Conservation (phyloP, 495 filamentous ascomycete species). For the Polyplosphaeria fusca region DNA sequence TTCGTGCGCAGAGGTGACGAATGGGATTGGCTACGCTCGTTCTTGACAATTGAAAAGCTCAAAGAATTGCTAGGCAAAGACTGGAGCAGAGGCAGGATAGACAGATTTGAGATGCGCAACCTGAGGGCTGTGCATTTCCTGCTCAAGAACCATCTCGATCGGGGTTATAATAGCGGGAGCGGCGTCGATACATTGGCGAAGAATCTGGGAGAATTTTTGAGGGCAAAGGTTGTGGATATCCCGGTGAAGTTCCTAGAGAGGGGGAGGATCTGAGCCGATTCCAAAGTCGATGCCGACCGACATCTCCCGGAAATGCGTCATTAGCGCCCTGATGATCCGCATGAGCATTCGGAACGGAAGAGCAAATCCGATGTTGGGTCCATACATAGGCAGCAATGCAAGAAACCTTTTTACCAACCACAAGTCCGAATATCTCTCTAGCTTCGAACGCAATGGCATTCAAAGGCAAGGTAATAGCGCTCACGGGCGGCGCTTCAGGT, state of each 20-base stretch:
- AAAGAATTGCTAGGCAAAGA: conserved; percentile 14
- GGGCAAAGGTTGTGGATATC: conserved; percentile 10
- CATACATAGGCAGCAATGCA: too few species aligned
- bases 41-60: conserved; percentile 13
- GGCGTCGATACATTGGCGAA: conserved; percentile 22
- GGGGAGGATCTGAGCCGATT: conserved; percentile 15
- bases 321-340: too few species aligned
- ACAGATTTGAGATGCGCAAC: conserved; percentile 17
- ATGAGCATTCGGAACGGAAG: too few species aligned
- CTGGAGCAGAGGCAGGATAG: conserved; percentile 1
- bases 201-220: conserved; percentile 21
- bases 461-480: conserved; percentile 15
- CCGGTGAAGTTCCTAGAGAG: conserved; percentile 23
- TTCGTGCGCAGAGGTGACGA: conserved; percentile 25
- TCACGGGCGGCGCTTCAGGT: conserved; percentile 21
- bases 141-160: conserved; percentile 18
- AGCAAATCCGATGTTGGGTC: too few species aligned
- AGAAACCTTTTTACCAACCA: background rate
- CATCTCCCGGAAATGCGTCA: too few species aligned
- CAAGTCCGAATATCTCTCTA: background rate
- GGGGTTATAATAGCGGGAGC: conserved; percentile 19
- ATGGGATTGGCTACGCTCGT: conserved; percentile 16
- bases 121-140: conserved; percentile 24
- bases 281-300: too few species aligned
- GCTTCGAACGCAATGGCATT: background rate